Conservation (phyloP, 495 filamentous ascomycete genomes). For the Xylaria scruposa region DNA sequence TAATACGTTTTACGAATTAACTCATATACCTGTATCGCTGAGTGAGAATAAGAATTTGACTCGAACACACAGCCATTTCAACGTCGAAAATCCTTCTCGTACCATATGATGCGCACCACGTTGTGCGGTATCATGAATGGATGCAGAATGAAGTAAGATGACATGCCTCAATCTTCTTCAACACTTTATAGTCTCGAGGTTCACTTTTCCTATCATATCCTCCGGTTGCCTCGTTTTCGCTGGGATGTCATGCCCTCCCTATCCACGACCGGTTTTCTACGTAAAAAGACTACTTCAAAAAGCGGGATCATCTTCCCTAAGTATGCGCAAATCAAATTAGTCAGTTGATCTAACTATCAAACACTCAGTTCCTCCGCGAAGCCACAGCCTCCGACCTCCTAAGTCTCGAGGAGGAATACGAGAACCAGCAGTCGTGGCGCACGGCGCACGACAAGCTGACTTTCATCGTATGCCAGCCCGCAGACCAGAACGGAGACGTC, state of each 20-base stretch:
- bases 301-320: too few relatives aligned
- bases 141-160: constrained; percentile 80
- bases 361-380: constrained; percentile 72
- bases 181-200: neutral
- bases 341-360: too few relatives aligned
- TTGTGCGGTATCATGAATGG: constrained; percentile 83
- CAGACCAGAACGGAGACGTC: neutral
- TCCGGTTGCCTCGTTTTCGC: neutral
- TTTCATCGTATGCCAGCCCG: constrained; percentile 66
- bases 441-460: constrained; percentile 75
- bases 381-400: constrained; percentile 85
- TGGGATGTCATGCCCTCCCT: neutral
- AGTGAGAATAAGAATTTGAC: neutral
- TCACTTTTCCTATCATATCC: neutral
- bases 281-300: neutral
- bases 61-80: constrained; percentile 62
- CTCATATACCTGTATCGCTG: neutral
- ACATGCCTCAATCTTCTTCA: neutral
- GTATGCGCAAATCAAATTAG: too few relatives aligned
- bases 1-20: constrained; percentile 27
- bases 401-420: constrained; percentile 78
- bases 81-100: constrained; percentile 73
- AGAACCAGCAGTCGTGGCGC: constrained; percentile 85
- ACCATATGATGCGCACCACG: constrained; percentile 83
- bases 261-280: neutral